Evolutionary conservation across 225 moss, liverwort and hornwort species (phyloP).

Genomic region (Asterella californica): DNA sequence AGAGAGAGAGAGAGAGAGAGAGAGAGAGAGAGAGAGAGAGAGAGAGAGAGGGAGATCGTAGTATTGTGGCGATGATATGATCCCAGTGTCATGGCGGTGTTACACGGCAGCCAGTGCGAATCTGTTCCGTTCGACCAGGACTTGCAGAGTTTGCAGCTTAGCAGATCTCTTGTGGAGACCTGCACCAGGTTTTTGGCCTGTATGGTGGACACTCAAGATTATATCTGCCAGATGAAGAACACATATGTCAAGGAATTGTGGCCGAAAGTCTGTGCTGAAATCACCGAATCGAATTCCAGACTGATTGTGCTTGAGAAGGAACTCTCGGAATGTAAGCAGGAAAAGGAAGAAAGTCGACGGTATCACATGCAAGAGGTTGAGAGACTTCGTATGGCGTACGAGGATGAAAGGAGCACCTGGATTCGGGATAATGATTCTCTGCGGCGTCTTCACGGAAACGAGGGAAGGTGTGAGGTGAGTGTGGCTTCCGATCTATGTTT

Average conservation of each 20-base stretch:
- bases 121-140: constrained; percentile 17
- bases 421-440: constrained; percentile 8
- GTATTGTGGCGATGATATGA: neutral
- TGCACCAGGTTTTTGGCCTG: constrained; percentile 29
- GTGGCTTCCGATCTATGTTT: neutral
- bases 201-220: constrained; percentile 53
- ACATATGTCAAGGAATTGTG: constrained; percentile 35
- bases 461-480: neutral
- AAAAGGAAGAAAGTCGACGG: constrained; percentile 43
- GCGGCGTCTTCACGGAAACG: neutral
- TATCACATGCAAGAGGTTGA: constrained; percentile 28
- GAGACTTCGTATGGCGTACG: constrained; percentile 42
- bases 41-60: neutral
- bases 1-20: neutral
- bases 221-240: constrained; percentile 42
- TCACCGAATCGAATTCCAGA: constrained; percentile 33
- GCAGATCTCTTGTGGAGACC: constrained; percentile 6
- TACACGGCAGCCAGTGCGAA: constrained; percentile 13
- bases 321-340: constrained; percentile 16
- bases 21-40: neutral
- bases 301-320: constrained; percentile 49
- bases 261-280: constrained; percentile 34
- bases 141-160: neutral
- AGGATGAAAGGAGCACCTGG: constrained; percentile 21
- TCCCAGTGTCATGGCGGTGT: neutral